phyloP scores from a whole-genome alignment of 1,139 yeast species.

The Blastobotrys serpentis region DNA sequence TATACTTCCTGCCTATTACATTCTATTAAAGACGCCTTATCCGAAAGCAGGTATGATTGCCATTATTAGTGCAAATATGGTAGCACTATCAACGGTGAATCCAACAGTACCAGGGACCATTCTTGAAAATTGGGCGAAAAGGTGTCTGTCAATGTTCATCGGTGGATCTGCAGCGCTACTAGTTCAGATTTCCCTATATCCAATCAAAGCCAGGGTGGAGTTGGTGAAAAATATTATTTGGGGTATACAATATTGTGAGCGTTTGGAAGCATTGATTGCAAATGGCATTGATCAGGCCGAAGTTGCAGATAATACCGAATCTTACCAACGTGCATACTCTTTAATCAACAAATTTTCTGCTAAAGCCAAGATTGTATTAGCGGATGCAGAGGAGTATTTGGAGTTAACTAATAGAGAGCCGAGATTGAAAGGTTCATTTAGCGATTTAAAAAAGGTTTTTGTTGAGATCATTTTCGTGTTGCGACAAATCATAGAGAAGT shows the following conservation, averaged over 20 bases:
- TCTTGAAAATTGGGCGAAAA: slow-evolving; percentile 46
- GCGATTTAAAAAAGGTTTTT: slow-evolving; percentile 42
- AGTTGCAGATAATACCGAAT: slow-evolving; percentile 23
- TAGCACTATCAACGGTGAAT: slow-evolving; percentile 45
- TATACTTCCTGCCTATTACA: slow-evolving; percentile 47
- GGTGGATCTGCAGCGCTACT: slow-evolving; percentile 50
- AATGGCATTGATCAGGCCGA: slow-evolving; percentile 39
- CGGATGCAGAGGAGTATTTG: slow-evolving; percentile 45
- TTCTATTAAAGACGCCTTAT: slow-evolving; percentile 46
- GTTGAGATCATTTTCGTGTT: slow-evolving; percentile 47
- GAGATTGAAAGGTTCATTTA: slow-evolving; percentile 47
- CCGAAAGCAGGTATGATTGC: slow-evolving; percentile 52
- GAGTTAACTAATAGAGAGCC: slow-evolving; percentile 47
- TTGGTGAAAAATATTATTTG: slow-evolving; percentile 43
- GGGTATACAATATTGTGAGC: slow-evolving; percentile 43
- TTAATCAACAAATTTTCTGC: slow-evolving; percentile 30
- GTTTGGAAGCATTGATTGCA: slow-evolving; percentile 42
- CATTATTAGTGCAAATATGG: slow-evolving; percentile 47
- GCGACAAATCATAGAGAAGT: slow-evolving; percentile 49
- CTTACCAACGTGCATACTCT: slow-evolving; percentile 8
- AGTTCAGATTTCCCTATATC: slow-evolving; percentile 47
- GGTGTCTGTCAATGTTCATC: slow-evolving; percentile 50
- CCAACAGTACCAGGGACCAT: slow-evolving; percentile 45
- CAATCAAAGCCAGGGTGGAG: slow-evolving; percentile 49
- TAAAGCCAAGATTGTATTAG: slow-evolving; percentile 42